Percentiles rank a stretch among this genome's conserved stretches.
These are phyloP conservation scores for Echeveria elegans DNA, from an alignment of 164 flowering plant species.

Conservation along the genomic window DNA sequence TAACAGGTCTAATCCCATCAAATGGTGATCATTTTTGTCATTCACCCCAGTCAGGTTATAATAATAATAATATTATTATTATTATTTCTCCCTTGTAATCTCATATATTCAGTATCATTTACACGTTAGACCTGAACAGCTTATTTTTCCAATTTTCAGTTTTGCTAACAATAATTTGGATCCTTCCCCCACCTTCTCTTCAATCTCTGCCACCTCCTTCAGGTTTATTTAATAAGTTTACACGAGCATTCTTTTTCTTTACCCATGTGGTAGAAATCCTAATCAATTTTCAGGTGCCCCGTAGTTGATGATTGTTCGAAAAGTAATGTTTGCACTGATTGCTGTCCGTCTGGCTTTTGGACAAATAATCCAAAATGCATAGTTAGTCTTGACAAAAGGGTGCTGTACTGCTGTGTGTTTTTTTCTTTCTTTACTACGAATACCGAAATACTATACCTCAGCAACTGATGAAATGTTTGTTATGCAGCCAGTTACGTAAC, in stretches of 20 bases:
- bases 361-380: too few species aligned
- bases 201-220: slow-evolving; percentile 18
- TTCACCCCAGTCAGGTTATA: not conserved
- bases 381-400: not conserved
- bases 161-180: slow-evolving; percentile 22
- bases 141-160: slow-evolving; percentile 18
- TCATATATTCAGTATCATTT: not conserved
- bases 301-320: too few species aligned
- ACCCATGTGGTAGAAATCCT: too few species aligned
- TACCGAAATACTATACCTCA: not conserved
- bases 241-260: too few species aligned
- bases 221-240: slow-evolving; percentile 15
- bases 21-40: too few species aligned
- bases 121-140: not conserved
- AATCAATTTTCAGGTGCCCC: too few species aligned
- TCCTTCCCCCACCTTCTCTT: slow-evolving; percentile 26
- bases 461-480: not conserved
- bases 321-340: too few species aligned
- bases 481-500: not conserved
- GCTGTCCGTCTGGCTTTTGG: not conserved
- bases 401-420: too few species aligned
- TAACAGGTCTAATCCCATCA: too few species aligned
- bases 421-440: not conserved
- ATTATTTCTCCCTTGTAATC: not conserved
- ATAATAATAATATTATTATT: too few species aligned